Percentiles rank a stretch among this genome's conserved stretches.
These are phyloP conservation scores for Fusarium sp. DNA, from an alignment of 2,329 filamentous ascomycete species.

Conservation along the genomic window DNA sequence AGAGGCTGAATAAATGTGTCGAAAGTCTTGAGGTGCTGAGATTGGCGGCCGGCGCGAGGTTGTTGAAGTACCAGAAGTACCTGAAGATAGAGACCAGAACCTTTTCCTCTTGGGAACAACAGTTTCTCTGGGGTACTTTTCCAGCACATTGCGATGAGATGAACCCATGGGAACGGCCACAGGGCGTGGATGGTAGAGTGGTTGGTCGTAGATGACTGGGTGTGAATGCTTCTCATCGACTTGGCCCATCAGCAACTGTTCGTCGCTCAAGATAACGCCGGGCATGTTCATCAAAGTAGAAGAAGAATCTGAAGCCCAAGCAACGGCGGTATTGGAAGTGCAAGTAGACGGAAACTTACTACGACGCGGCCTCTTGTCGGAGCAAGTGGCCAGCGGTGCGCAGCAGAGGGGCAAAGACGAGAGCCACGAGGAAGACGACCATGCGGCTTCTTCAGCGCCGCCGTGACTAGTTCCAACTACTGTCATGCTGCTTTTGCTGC, in stretches of 20 bases:
- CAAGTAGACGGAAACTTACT: slow-evolving; percentile 51
- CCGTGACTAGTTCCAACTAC: slow-evolving; percentile 52
- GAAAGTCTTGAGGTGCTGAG: slow-evolving; percentile 70
- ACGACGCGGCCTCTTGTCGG: slow-evolving; percentile 54
- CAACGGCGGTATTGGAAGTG: slow-evolving; percentile 30
- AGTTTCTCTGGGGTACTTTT: slow-evolving; percentile 51
- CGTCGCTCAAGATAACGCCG: slow-evolving; percentile 44
- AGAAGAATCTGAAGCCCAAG: slow-evolving; percentile 37
- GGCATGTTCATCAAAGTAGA: slow-evolving; percentile 39
- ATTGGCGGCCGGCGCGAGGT: slow-evolving; percentile 66
- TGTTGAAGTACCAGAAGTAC: slow-evolving; percentile 42
- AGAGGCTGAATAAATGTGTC: slow-evolving; percentile 65
- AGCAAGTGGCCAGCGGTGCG: slow-evolving; percentile 52
- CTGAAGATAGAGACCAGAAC: slow-evolving; percentile 57
- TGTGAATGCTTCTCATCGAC: slow-evolving; percentile 46
- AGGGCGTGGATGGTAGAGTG: slow-evolving; percentile 44
- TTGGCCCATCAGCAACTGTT: slow-evolving; percentile 48
- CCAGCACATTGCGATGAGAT: slow-evolving; percentile 28
- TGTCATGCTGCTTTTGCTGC: slow-evolving; percentile 52
- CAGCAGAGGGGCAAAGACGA: slow-evolving; percentile 61
- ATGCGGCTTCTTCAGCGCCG: slow-evolving; percentile 54
- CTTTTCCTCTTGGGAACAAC: slow-evolving; percentile 61
- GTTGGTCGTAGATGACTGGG: slow-evolving; percentile 46
- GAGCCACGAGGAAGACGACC: slow-evolving; percentile 57
- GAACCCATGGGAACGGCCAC: slow-evolving; percentile 41